phyloP scores from a whole-genome alignment of 768 basidiomycete species.

The Podaxis mareebaensis region DNA sequence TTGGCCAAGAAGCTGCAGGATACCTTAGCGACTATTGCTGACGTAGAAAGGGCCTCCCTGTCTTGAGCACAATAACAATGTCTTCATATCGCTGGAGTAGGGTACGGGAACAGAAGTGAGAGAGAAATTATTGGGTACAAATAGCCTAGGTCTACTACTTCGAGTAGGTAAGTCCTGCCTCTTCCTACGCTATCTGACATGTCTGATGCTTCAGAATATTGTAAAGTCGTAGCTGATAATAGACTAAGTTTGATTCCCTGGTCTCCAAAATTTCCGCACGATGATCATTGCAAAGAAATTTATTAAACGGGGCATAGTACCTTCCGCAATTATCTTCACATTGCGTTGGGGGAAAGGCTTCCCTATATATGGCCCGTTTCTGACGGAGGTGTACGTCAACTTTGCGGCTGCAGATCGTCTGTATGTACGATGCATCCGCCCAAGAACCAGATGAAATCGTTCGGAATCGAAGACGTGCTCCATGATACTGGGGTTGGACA shows the following conservation, averaged over 20 bases:
- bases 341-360: too few relatives aligned
- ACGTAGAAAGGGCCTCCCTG: not conserved
- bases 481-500: too few relatives aligned
- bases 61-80: not conserved
- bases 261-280: too few relatives aligned
- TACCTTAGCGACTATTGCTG: not conserved
- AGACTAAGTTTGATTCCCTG: not conserved
- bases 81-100: not conserved
- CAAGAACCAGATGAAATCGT: too few relatives aligned
- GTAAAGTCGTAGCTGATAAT: not conserved
- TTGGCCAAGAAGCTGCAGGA: conserved; percentile 37
- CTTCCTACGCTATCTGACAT: not conserved
- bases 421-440: too few relatives aligned
- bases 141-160: not conserved
- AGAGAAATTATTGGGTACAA: not conserved
- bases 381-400: too few relatives aligned
- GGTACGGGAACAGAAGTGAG: not conserved
- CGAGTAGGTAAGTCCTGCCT: not conserved
- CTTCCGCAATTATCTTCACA: too few relatives aligned
- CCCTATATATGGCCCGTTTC: too few relatives aligned
- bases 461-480: too few relatives aligned
- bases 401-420: too few relatives aligned
- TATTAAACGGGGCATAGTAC: too few relatives aligned
- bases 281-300: too few relatives aligned
- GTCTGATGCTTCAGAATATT: not conserved